Conservation (phyloP, 768 basidiomycete species). For the Podaxis sp. region DNA sequence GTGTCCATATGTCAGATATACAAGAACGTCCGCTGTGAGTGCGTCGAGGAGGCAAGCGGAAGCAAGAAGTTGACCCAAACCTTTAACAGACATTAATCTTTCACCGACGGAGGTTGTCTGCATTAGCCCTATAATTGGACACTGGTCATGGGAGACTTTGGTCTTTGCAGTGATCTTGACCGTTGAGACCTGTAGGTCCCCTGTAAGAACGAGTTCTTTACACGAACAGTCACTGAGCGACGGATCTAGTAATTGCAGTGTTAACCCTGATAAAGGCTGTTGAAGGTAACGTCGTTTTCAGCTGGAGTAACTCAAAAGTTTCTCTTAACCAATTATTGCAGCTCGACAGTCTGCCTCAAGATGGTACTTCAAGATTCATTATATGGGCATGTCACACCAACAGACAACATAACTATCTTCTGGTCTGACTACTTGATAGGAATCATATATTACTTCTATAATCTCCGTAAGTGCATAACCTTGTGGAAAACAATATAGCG, state of each 20-base stretch:
- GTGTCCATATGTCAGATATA: background rate
- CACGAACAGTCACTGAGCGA: background rate
- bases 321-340: background rate
- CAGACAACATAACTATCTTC: background rate
- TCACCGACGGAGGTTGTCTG: background rate
- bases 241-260: background rate
- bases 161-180: background rate
- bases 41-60: background rate
- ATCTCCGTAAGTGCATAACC: background rate
- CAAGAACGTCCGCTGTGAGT: background rate
- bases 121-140: background rate
- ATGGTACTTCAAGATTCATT: conserved; percentile 4
- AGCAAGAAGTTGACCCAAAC: background rate
- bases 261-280: conserved; percentile 1
- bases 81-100: background rate
- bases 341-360: background rate
- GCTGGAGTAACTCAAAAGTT: background rate
- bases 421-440: background rate
- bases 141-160: background rate
- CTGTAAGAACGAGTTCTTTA: background rate
- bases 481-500: too few species aligned
- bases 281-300: background rate
- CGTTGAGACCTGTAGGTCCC: background rate
- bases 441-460: background rate
- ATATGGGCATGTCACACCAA: background rate